phyloP scores from a whole-genome alignment of 2,329 filamentous ascomycete genomes.

The Penicillium sp. region DNA sequence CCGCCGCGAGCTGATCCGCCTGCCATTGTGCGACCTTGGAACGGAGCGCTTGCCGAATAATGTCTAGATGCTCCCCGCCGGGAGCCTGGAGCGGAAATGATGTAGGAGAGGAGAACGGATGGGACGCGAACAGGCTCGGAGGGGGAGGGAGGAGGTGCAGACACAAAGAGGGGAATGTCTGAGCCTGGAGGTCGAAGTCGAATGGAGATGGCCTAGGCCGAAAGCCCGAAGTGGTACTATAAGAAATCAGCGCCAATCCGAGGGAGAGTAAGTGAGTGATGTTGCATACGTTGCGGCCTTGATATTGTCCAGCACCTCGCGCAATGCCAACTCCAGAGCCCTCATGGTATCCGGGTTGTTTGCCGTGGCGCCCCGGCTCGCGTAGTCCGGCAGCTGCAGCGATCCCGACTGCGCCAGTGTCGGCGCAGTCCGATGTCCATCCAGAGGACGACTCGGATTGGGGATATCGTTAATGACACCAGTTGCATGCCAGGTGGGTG shows the following conservation, averaged over 20 bases:
- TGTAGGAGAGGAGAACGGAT: conserved; percentile 68
- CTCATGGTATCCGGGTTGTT: conserved; percentile 75
- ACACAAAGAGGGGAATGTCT: conserved; percentile 81
- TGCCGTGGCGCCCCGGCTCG: conserved; percentile 61
- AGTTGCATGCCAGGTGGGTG: conserved; percentile 68
- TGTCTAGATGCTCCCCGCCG: conserved; percentile 66
- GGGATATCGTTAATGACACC: conserved; percentile 74
- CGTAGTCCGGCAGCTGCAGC: conserved; percentile 44
- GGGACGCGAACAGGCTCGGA: conserved; percentile 74
- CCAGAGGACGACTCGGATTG: conserved; percentile 45
- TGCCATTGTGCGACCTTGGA: conserved; percentile 66
- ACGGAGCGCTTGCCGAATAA: conserved; percentile 62
- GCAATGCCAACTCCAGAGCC: conserved; percentile 77
- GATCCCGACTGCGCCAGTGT: conserved; percentile 32
- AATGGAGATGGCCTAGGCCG: conserved; percentile 48
- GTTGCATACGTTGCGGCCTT: conserved; percentile 71
- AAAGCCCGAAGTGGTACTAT: conserved; percentile 40
- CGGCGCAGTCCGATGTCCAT: conserved; percentile 33
- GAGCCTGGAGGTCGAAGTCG: conserved; percentile 78
- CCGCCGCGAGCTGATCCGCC: conserved; percentile 38
- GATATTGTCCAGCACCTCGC: conserved; percentile 75
- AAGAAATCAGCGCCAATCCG: conserved; percentile 5
- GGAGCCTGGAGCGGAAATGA: conserved; percentile 81
- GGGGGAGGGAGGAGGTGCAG: conserved; percentile 76
- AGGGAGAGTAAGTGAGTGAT: not conserved